Base-by-base conservation (phyloP, 371 early-diverging fungal genomes). In the Rhizomucor miehei region DNA sequence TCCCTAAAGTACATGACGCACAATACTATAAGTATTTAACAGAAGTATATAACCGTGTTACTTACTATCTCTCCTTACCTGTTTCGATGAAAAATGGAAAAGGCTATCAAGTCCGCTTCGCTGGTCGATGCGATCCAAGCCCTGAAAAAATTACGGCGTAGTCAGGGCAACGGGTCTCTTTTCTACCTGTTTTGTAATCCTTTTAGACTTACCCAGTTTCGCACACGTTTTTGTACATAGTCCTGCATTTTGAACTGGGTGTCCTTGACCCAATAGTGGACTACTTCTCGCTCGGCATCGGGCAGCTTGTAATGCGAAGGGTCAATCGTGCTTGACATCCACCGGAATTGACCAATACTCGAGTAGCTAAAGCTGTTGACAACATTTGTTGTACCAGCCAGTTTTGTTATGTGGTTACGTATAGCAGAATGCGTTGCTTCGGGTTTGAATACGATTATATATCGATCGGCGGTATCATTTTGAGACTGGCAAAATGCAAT, bases 221-320 rank as follows among this genome's bases (percentile, higher is more conserved):
- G 71, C n/a, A 69, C 65, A 48, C 65, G 56, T 0, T 56, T 57
- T 51, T 78, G 79, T 23, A 74, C 59, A 45, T 73, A 59, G 38
- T 71, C 77, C 38, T 77, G 77, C 17, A 69, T 36, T 8, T 67
- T 69, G 48, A 77, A 62, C 8, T 52, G 44, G 0, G 60, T 59
- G 57, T 77, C 74, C 54, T 69, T 65, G 3, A 69, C 65, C 55
- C 65, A 73, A 47, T 77, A 77, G 51, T 73, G 69, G 2, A 77
- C 60, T 25, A 49, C 56, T 16, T 54, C 56, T 19, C 11, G 41
- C 14, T 41, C 16, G 3, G 41, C 19, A 41, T 41, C 6, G 11
- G 12, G 16, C 14, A 41, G 12, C 12, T 41, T 14, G 41, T 3
- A 14, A 4, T 16, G 14, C 12, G 41, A 14, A 41, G 41, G 41